phyloP scores from a whole-genome alignment of 129 eudicot species.

The Helianthus tuberosus region DNA sequence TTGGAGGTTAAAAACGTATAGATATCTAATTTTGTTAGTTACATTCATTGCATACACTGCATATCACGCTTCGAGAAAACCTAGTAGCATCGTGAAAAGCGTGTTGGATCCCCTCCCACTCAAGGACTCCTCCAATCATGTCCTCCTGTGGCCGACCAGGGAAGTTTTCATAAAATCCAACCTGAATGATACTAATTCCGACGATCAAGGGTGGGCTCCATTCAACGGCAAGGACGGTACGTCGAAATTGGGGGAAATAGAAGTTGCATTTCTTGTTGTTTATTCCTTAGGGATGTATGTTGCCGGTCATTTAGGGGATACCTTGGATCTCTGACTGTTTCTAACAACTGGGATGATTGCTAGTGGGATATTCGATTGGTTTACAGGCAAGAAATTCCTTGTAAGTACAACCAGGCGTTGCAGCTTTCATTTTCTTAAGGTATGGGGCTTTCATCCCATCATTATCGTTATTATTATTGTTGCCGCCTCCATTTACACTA shows the following conservation, averaged over 20 bases:
- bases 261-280: conserved; percentile 78
- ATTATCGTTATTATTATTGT: too few relatives aligned
- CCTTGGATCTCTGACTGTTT: conserved; percentile 70
- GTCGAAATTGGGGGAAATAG: conserved; percentile 73
- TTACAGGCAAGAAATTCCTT: neutral
- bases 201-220: conserved; percentile 69
- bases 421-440: too few relatives aligned
- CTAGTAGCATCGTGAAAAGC: conserved; percentile 83
- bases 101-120: conserved; percentile 58
- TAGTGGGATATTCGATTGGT: conserved; percentile 78
- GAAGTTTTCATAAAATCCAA: conserved; percentile 42
- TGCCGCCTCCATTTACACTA: too few relatives aligned
- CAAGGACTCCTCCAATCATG: neutral
- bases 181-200: neutral
- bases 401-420: too few relatives aligned
- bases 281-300: conserved; percentile 90
- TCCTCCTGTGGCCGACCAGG: conserved; percentile 66
- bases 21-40: conserved; percentile 62
- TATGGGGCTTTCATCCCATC: too few relatives aligned
- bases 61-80: conserved; percentile 91
- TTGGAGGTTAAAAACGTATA: conserved; percentile 69
- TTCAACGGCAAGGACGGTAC: conserved; percentile 72
- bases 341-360: conserved; percentile 84
- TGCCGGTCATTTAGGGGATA: conserved; percentile 91
- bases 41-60: conserved; percentile 82